Evolutionary conservation across 2,329 filamentous ascomycete genomes (phyloP), one percentile per base, ranked within the genome.

Genomic region (Fusarium penzigii): DNA sequence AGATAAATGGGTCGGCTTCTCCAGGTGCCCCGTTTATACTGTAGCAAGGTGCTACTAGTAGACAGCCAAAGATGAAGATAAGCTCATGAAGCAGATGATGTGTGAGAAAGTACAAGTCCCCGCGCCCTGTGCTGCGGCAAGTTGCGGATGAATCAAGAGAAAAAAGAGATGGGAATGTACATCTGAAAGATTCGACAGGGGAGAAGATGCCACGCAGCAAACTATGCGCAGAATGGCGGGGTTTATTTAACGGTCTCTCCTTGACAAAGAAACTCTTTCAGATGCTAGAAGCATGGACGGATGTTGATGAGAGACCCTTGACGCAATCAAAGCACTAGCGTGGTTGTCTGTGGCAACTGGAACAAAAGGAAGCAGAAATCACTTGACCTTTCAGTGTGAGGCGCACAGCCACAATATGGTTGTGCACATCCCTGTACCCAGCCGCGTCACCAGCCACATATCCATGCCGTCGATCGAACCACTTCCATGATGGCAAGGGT

Each of bases 261-360:
- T 14, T 11, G 32, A 36, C 32, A 36, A 36, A 36, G 32, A 36
- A 20, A 42, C 13, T 12, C 11, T 11, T 20, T 43, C 25, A 9
- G 42, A 29, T 41, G n/a, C 39, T 11, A 44, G n/a, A 25, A 44
- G 10, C 10, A 14, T 14, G 13, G 58, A 50, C 51, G 51, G 50
- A 48, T 65, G 59, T 63, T 64, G 62, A 65, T 63, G 59, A 56
- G 57, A 52, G 56, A 65, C 61, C 64, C 65, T 67, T 70, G 69
- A 68, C 67, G 68, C 66, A 70, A 65, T 63, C 48, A 36, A 55
- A 42, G 42, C 47, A 45, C 56, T 64, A 67, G 66, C 59, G 59
- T 59, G 58, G 69, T 70, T 72, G 67, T 73, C 70, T 71, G 72
- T 73, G 70, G 72, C 71, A 73, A 73, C 70, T 61, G 55, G 50